Base-by-base conservation (phyloP, 371 early-diverging fungal genomes). In the Mortierella sp. region DNA sequence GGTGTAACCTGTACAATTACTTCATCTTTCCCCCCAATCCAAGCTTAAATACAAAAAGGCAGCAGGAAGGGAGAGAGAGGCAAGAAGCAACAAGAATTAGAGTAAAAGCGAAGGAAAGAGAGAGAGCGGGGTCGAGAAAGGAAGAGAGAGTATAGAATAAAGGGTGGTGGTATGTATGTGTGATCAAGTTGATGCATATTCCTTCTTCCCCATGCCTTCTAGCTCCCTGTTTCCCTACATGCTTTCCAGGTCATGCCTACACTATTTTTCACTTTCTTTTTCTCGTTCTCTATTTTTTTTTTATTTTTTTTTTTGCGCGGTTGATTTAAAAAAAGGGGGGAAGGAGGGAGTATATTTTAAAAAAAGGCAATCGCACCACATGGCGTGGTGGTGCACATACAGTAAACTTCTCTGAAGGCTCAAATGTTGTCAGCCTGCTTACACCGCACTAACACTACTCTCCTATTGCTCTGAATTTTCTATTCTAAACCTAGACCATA, bases 401-500 rank as follows among this genome's bases (percentile, higher is more conserved):
- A 30, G 30, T 30, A 30, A 30, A 4, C 30, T 30, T 30, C 4
- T 30, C 30, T 1, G 4, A 30, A 4, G 30, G 4, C n/a, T n/a
- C n/a, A n/a, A n/a, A n/a, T n/a, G n/a, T n/a, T n/a, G 30, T 30
- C 30, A 30, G 30, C 30, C 30, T 4, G 30, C 30, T 30, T 30
- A n/a, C n/a, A n/a, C n/a, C n/a, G n/a, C n/a, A n/a, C n/a, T n/a
- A 30, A 30, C 30, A 30, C 30, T 30, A 30, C 30, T 30, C 30
- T 30, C 30, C 30, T 30, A 30, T 30, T 30, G 30, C 30, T 30
- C 4, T 4, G 30, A 30, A 30, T 30, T 30, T 30, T 30, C 30
- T 30, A 30, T 30, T 30, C 4, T 30, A 4, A 30, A 30, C 30
- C 30, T 72, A 77, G 89, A 72, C 93, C 93, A 3, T 93, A 89